phyloP scores from a whole-genome alignment of 1,139 yeast genomes.

The Pichia sp. region DNA sequence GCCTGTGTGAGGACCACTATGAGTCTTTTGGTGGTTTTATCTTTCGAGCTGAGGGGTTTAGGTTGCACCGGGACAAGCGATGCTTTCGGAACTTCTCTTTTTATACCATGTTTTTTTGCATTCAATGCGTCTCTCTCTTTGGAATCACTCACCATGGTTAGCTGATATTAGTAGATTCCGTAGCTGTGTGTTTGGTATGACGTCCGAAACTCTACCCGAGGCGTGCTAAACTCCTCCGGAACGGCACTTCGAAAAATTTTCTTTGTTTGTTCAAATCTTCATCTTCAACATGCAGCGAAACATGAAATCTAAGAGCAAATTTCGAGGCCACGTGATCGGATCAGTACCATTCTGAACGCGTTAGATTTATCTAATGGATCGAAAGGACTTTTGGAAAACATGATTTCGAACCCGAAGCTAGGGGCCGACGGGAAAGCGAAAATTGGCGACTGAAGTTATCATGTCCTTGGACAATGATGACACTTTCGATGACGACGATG shows the following conservation, averaged over 20 bases:
- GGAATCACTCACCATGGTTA: constrained; percentile 40
- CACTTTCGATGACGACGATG: constrained; percentile 32
- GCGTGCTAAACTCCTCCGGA: background rate
- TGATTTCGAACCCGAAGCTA: background rate
- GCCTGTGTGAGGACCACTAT: constrained; percentile 94
- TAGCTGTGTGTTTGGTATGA: background rate
- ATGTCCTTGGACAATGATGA: constrained; percentile 21
- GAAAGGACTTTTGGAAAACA: background rate
- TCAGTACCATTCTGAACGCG: background rate
- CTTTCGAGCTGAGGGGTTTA: constrained; percentile 71
- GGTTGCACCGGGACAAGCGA: constrained; percentile 85
- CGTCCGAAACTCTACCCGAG: background rate
- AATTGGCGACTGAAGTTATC: background rate
- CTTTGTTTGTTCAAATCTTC: background rate
- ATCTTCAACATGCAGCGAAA: background rate
- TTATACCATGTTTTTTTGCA: constrained; percentile 28
- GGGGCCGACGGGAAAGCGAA: background rate
- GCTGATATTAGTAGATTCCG: background rate
- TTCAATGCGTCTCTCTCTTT: constrained; percentile 40
- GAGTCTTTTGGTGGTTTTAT: constrained; percentile 76
- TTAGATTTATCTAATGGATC: background rate
- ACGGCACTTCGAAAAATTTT: constrained; percentile 2
- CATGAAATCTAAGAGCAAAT: background rate
- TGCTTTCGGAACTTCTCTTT: constrained; percentile 50
- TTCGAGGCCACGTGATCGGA: background rate